phyloP scores from a whole-genome alignment of 1,284 basidiomycete species.

The Irpex sp. region DNA sequence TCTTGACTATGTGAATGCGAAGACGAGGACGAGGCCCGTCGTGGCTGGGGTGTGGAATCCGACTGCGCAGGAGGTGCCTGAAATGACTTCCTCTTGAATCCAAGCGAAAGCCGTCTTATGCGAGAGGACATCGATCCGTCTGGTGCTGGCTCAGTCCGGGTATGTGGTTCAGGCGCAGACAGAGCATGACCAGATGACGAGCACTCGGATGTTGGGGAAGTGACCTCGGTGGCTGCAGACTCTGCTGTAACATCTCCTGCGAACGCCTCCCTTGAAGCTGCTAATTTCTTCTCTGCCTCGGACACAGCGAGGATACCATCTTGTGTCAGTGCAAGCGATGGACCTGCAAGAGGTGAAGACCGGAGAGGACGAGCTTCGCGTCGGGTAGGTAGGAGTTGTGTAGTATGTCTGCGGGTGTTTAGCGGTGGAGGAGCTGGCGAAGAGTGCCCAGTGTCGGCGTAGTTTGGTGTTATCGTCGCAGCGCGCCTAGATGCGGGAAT shows the following conservation, averaged over 20 bases:
- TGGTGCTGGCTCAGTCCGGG: background rate
- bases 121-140: background rate
- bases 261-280: background rate
- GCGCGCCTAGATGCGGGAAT: conserved; percentile 8
- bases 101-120: background rate
- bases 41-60: background rate
- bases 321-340: conserved; percentile 20
- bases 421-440: background rate
- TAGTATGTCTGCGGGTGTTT: background rate
- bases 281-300: background rate
- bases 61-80: background rate
- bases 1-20: background rate
- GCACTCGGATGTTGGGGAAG: background rate
- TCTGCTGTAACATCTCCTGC: background rate
- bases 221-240: background rate
- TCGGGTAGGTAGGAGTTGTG: background rate
- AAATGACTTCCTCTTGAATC: background rate
- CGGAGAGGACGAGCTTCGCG: conserved; percentile 16
- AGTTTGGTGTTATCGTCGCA: background rate
- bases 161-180: background rate
- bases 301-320: conserved; percentile 14
- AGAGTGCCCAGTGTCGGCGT: background rate
- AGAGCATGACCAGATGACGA: background rate
- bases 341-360: conserved; percentile 28
- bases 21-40: background rate